A percentile compares a stretch with the other conserved stretches of the same genome.
Conservation (phyloP, 768 basidiomycete genomes). For the Paxillus involutus region DNA sequence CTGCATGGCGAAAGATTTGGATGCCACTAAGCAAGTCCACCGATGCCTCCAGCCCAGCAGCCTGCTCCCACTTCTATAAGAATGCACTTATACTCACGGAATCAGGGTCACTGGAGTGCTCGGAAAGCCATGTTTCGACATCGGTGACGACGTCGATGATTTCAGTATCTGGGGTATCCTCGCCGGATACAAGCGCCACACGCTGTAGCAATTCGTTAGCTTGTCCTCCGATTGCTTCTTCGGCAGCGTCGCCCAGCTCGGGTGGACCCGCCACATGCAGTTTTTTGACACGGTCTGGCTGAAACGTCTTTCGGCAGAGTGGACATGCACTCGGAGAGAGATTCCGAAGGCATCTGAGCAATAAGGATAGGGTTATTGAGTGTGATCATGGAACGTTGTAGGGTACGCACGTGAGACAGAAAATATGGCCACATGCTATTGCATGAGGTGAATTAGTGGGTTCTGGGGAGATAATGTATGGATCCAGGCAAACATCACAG, state of each 20-base stretch:
- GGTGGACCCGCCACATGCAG: slow-evolving; percentile 59
- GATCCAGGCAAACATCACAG: slow-evolving; percentile 76
- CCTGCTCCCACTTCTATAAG: not conserved
- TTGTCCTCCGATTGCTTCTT: slow-evolving; percentile 42
- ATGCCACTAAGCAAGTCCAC: slow-evolving; percentile 4
- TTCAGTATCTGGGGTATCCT: slow-evolving; percentile 30
- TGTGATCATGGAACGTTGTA: slow-evolving; percentile 13
- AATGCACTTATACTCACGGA: slow-evolving; percentile 22
- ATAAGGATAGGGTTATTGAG: slow-evolving; percentile 2
- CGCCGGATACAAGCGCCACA: slow-evolving; percentile 34
- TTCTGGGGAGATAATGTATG: slow-evolving; percentile 51
- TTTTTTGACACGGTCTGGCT: slow-evolving; percentile 58
- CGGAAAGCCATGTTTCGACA: slow-evolving; percentile 51
- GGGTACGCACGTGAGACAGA: slow-evolving; percentile 61
- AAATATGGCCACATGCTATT: slow-evolving; percentile 77
- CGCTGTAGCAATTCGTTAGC: slow-evolving; percentile 36
- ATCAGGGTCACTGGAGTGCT: slow-evolving; percentile 41
- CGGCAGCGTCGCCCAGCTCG: slow-evolving; percentile 33
- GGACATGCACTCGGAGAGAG: slow-evolving; percentile 58
- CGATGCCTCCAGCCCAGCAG: not conserved
- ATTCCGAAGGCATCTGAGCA: slow-evolving; percentile 54
- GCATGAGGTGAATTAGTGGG: slow-evolving; percentile 58
- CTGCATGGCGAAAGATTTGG: slow-evolving; percentile 22
- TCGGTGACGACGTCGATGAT: slow-evolving; percentile 43
- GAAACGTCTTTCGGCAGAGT: slow-evolving; percentile 63